Base-by-base conservation (phyloP, 2,329 filamentous ascomycete species). In the Diaporthe ilicicola region DNA sequence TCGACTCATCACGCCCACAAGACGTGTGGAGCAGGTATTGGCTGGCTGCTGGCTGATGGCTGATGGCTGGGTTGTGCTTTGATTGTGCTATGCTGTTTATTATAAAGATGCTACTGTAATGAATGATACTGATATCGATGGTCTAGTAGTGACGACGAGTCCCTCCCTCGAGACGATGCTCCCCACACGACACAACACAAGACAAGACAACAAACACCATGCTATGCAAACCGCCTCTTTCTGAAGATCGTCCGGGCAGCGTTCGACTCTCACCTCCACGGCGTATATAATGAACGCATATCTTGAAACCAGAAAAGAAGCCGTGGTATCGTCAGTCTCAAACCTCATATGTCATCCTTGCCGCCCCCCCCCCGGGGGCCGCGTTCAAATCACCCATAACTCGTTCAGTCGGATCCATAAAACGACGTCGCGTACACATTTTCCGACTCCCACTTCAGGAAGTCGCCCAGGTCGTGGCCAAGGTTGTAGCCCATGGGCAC, bases 401-500 rank as follows among this genome's bases (percentile, higher is more conserved):
- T 51, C 51, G 15, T 19, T 46, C 34, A 73, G 32, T 73, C 70
- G 37, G 70, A 54, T 22, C 56, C 70, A 59, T 76, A 79, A 39
- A 78, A 77, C 27, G 73, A 76, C 48, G 74, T 73, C 2, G 79
- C 79, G 69, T 82, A 85, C 2, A 84, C 83, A 68, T 88, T 81
- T 74, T 88, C 84, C 4, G 85, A 80, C 77, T 89, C 88, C 88
- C 88, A 90, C 68, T 80, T 83, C 59, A 91, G 76, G 74, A 89
- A 90, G 72, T 90, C 88, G 1, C 86, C 86, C 48, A 90, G 76
- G 75, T 90, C 89, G 72, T 89, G 86, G 13, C 84, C 84, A 2
- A 91, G 81, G 73, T 91, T 91, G 76, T 86, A 90, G 0, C 88
- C 88, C 88, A 91, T 90, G 0, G 88, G 86, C 67, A 88, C 84